phyloP scores from a whole-genome alignment of 805 yeast genomes.

The Candida nitratophila region DNA sequence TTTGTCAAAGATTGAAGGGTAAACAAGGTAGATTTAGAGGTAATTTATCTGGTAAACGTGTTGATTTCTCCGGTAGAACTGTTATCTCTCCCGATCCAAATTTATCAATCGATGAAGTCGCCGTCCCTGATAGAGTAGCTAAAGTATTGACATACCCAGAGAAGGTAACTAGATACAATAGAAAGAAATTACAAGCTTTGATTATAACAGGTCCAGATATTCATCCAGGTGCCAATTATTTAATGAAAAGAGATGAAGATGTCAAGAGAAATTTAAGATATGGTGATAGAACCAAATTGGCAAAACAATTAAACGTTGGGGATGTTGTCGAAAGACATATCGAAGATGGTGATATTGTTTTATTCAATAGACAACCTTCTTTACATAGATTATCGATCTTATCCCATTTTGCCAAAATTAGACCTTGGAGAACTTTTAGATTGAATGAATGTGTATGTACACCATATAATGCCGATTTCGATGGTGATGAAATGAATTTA shows the following conservation, averaged over 20 bases:
- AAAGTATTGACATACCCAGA: slow-evolving; percentile 95
- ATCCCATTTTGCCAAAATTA: slow-evolving; percentile 90
- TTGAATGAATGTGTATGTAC: slow-evolving; percentile 98
- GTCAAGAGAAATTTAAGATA: slow-evolving; percentile 84
- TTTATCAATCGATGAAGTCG: slow-evolving; percentile 90
- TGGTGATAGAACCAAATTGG: slow-evolving; percentile 76
- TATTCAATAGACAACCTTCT: slow-evolving; percentile 97
- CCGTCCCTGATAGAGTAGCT: slow-evolving; percentile 96
- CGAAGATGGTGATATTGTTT: slow-evolving; percentile 93
- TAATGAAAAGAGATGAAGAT: slow-evolving; percentile 73
- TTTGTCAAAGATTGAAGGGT: slow-evolving; percentile 96
- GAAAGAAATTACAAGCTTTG: slow-evolving; percentile 64
- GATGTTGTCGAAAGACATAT: slow-evolving; percentile 95
- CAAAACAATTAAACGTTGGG: slow-evolving; percentile 72
- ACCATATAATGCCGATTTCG: slow-evolving; percentile 98
- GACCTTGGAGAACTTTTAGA: slow-evolving; percentile 98
- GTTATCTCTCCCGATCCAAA: slow-evolving; percentile 99
- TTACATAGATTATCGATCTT: slow-evolving; percentile 89
- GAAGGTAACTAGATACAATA: slow-evolving; percentile 82
- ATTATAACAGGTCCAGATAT: slow-evolving; percentile 78
- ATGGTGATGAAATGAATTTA: slow-evolving; percentile 98
- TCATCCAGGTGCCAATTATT: slow-evolving; percentile 96
- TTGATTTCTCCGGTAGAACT: slow-evolving; percentile 96
- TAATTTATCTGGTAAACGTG: slow-evolving; percentile 95
- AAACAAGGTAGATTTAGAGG: slow-evolving; percentile 99